A percentile compares a stretch with the other conserved stretches of the same genome.
Evolutionary conservation across 305 asterid species (phyloP).

Genomic region (Fraxinus sp.): DNA sequence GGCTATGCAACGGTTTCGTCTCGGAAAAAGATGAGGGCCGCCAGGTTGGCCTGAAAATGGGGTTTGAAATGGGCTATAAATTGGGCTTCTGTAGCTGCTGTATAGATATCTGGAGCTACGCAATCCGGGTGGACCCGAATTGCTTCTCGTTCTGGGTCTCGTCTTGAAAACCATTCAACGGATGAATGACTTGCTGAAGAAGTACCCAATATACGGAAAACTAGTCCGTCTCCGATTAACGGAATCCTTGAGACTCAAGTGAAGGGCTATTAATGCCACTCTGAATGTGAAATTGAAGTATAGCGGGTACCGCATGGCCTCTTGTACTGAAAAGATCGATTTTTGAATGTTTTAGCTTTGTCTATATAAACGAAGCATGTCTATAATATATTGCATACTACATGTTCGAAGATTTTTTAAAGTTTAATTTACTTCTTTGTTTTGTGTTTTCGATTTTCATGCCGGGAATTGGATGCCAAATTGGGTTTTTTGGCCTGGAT

Average conservation of each 20-base stretch:
- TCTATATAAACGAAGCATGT: neutral
- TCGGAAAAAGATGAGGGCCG: conserved; percentile 74
- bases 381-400: neutral
- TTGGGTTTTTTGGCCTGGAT: neutral
- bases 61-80: conserved; percentile 70
- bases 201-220: conserved; percentile 62
- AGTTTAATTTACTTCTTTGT: neutral
- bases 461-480: neutral
- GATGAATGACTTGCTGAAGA: conserved; percentile 62
- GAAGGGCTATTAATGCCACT: conserved; percentile 35
- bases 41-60: conserved; percentile 68
- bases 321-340: conserved; percentile 31
- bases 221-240: conserved; percentile 53
- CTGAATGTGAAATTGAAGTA: conserved; percentile 59
- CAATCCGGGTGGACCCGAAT: conserved; percentile 50
- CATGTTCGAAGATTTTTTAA: conserved; percentile 30
- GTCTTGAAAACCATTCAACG: conserved; percentile 51
- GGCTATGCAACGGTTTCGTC: conserved; percentile 57
- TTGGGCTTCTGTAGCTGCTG: conserved; percentile 76
- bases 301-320: conserved; percentile 46
- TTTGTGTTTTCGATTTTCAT: neutral
- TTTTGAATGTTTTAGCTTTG: conserved; percentile 30
- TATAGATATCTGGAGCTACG: conserved; percentile 58
- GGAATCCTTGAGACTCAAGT: conserved; percentile 64
- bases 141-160: conserved; percentile 53